A percentile compares a stretch with the other conserved stretches of the same genome.
phyloP scores from a whole-genome alignment of 768 basidiomycete species.

The Antrodiella citrinella region DNA sequence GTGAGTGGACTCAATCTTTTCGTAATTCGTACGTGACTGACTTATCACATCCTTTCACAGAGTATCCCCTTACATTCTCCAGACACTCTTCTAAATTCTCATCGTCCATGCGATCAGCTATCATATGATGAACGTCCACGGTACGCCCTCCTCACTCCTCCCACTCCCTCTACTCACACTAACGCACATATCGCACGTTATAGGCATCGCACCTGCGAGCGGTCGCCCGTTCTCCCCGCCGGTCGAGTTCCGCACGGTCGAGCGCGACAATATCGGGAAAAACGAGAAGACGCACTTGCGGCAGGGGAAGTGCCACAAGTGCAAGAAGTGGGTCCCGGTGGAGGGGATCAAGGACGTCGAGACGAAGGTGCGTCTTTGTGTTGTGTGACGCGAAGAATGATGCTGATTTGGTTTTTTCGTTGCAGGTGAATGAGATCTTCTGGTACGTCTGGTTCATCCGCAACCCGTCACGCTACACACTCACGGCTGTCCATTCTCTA shows the following conservation, averaged over 20 bases:
- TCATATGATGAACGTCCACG: slow-evolving; percentile 77
- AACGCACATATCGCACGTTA: too few species aligned
- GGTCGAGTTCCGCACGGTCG: slow-evolving; percentile 42
- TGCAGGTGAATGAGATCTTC: slow-evolving; percentile 63
- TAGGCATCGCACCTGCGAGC: slow-evolving; percentile 62
- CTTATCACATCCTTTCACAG: too few species aligned
- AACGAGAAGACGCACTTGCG: slow-evolving; percentile 50
- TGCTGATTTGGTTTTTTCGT: too few species aligned
- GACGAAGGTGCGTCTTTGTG: slow-evolving; percentile 42
- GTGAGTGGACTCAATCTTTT: slow-evolving; percentile 38
- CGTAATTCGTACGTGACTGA: too few species aligned
- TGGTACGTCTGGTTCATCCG: slow-evolving; percentile 36
- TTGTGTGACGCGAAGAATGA: too few species aligned
- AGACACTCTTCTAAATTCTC: background rate
- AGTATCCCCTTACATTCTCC: too few species aligned
- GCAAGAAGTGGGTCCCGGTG: slow-evolving; percentile 60
- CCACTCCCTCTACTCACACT: slow-evolving; percentile 4
- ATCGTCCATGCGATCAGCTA: slow-evolving; percentile 38
- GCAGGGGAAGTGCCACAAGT: slow-evolving; percentile 76
- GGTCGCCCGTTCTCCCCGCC: slow-evolving; percentile 76
- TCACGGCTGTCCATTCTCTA: slow-evolving; percentile 13
- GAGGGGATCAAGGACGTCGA: slow-evolving; percentile 71
- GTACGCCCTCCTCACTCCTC: slow-evolving; percentile 25
- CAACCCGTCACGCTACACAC: background rate
- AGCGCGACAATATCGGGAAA: slow-evolving; percentile 42